Conservation (phyloP, 179 eudicot genomes). For the Spergularia azorica region DNA sequence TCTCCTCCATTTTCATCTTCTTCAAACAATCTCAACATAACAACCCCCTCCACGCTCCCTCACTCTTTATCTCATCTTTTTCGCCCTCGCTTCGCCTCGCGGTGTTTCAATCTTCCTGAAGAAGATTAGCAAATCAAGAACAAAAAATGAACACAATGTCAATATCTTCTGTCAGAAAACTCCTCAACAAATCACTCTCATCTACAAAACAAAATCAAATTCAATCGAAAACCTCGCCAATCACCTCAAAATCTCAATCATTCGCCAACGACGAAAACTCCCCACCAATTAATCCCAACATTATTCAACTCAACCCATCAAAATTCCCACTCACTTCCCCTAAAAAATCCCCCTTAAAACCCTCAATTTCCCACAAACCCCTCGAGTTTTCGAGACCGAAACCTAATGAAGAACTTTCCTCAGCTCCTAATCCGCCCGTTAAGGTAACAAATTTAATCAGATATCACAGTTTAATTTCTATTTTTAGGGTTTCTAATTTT, state of each 20-base stretch:
- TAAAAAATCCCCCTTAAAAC: conserved; percentile 35
- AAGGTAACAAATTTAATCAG: no score
- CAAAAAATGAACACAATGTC: conserved; percentile 46
- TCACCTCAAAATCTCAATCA: conserved; percentile 31
- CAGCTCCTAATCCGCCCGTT: conserved; percentile 55
- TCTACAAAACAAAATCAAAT: conserved; percentile 37
- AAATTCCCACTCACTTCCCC: conserved; percentile 32
- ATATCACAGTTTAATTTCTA: no score
- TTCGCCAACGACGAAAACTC: conserved; percentile 47
- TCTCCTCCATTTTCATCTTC: conserved; percentile 30
- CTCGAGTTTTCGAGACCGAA: conserved; percentile 33
- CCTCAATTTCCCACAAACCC: conserved; percentile 29
- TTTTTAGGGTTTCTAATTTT: background rate
- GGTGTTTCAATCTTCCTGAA: no score
- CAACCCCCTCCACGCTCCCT: background rate
- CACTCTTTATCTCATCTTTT: background rate
- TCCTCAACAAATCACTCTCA: conserved; percentile 60
- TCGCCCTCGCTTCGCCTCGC: background rate
- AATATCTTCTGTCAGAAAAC: conserved; percentile 53
- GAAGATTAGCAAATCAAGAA: background rate
- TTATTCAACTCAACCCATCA: conserved; percentile 40
- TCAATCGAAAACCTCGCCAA: conserved; percentile 9
- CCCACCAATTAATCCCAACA: conserved; percentile 65
- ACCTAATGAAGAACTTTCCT: conserved; percentile 10
- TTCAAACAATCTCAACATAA: background rate